A percentile compares a stretch with the other conserved stretches of the same genome.
Evolutionary conservation across 1,139 yeast species (phyloP).

Genomic region (Blastobotrys serpentis): DNA sequence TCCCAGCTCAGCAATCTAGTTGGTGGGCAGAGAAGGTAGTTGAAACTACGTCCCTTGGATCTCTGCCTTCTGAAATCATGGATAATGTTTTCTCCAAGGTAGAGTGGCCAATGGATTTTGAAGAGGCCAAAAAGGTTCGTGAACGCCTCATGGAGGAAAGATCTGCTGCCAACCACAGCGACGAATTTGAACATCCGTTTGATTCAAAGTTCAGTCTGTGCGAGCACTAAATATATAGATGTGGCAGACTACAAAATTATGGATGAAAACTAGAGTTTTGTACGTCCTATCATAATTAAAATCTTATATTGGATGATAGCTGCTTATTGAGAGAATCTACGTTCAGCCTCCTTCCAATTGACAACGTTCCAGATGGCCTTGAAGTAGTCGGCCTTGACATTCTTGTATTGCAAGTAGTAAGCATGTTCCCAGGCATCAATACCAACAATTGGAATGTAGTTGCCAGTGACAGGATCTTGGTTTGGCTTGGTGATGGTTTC

Average conservation of each 20-base stretch:
- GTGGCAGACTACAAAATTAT: neutral
- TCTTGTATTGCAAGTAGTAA: conserved; percentile 92
- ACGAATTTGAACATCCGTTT: conserved; percentile 26
- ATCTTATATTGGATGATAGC: no score
- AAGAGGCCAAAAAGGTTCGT: conserved; percentile 37
- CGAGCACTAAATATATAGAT: conserved; percentile 33
- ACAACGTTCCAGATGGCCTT: conserved; percentile 95
- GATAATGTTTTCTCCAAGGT: neutral
- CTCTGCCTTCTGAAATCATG: neutral
- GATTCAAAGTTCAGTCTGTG: conserved; percentile 36
- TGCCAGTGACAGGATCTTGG: conserved; percentile 85
- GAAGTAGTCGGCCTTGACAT: conserved; percentile 92
- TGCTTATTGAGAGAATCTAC: conserved; percentile 44
- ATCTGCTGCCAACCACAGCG: conserved; percentile 8
- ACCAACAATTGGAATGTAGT: conserved; percentile 78
- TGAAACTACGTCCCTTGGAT: neutral
- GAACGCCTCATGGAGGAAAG: conserved; percentile 43
- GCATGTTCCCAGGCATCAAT: conserved; percentile 99
- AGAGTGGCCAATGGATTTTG: conserved; percentile 24
- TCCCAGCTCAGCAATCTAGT: conserved; percentile 46
- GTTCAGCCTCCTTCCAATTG: conserved; percentile 94
- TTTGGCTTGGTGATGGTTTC: conserved; percentile 85
- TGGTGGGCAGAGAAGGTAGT: conserved; percentile 26
- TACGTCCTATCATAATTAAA: no score
- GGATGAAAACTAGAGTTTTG: no score